These are phyloP conservation scores for Fusarium sp. DNA, from an alignment of 2,329 filamentous ascomycete species.

Conservation along the genomic window DNA sequence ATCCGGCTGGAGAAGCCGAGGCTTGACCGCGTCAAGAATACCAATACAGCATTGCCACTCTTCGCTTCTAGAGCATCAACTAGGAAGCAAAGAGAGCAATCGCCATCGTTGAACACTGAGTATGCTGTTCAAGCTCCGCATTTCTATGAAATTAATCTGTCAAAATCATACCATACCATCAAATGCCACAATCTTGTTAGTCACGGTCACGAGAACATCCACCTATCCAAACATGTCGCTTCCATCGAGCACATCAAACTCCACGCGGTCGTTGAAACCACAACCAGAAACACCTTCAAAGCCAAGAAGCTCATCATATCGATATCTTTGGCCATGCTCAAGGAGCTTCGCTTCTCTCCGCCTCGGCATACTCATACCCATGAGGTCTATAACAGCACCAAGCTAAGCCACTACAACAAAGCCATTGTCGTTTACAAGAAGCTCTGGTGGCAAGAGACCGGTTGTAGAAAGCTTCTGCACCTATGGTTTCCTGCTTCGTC, in stretches of 20 bases:
- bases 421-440: conserved; percentile 45
- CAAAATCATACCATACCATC: neutral
- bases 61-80: too few relatives aligned
- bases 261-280: conserved; percentile 34
- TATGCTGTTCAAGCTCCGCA: neutral
- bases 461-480: too few relatives aligned
- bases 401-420: conserved; percentile 58
- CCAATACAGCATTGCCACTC: too few relatives aligned
- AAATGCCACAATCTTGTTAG: conserved; percentile 31
- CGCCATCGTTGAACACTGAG: conserved; percentile 4
- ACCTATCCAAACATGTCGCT: conserved; percentile 34
- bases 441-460: conserved; percentile 51
- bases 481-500: conserved; percentile 54
- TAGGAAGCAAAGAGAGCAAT: neutral
- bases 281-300: conserved; percentile 39
- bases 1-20: neutral
- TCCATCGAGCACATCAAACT: conserved; percentile 37
- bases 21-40: neutral
- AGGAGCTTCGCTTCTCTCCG: conserved; percentile 57
- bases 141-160: neutral
- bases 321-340: conserved; percentile 58
- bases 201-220: conserved; percentile 29
- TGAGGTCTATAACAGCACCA: conserved; percentile 48
- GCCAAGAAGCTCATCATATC: conserved; percentile 57
- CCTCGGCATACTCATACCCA: conserved; percentile 51